Evolutionary conservation across 2,329 filamentous ascomycete species (phyloP).

Genomic region (Alternaria viburni): DNA sequence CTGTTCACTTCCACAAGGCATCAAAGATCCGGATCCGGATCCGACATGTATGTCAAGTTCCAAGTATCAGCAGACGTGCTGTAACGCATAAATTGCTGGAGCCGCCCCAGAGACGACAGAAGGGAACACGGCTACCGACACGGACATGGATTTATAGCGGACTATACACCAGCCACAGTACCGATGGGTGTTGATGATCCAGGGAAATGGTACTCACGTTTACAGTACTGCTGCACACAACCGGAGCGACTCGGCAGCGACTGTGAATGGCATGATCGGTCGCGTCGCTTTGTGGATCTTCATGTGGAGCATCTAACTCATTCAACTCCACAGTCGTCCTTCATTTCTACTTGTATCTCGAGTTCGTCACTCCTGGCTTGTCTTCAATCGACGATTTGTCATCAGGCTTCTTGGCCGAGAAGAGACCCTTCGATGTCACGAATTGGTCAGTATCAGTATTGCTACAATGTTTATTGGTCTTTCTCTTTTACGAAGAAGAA

Average conservation of each 20-base stretch:
- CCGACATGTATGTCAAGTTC: background rate
- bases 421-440: background rate
- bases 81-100: background rate
- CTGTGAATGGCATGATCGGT: background rate
- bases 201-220: background rate
- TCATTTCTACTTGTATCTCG: background rate
- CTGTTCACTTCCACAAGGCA: background rate
- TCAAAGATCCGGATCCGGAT: background rate
- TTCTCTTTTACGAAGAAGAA: background rate
- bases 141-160: background rate
- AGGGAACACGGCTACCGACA: background rate
- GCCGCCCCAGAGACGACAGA: background rate
- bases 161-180: background rate
- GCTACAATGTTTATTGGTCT: background rate
- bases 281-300: background rate
- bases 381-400: background rate
- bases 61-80: background rate
- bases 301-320: background rate
- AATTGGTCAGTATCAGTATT: background rate
- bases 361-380: accelerated
- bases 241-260: background rate
- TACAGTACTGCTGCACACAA: background rate
- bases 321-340: background rate
- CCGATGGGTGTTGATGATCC: background rate
- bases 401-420: background rate